These are phyloP conservation scores for Oehlia diaphana DNA, from an alignment of 192 early-diverging fungal genomes.

Conservation along the genomic window DNA sequence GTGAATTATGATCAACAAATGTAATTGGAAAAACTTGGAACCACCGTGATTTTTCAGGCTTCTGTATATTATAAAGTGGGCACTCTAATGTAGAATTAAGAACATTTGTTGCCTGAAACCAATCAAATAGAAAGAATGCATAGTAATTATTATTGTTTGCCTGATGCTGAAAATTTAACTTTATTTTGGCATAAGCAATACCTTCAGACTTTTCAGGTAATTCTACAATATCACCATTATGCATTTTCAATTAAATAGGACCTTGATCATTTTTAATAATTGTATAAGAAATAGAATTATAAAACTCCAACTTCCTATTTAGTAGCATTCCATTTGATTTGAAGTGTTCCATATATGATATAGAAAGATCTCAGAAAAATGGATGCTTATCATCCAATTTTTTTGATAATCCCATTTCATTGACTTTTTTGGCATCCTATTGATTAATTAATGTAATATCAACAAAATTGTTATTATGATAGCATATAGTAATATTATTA, in stretches of 20 bases:
- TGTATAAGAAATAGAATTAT: constrained; percentile 15
- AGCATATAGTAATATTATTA: neutral
- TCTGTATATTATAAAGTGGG: neutral
- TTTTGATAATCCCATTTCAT: neutral
- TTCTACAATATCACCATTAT: neutral
- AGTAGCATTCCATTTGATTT: neutral
- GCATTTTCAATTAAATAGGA: neutral
- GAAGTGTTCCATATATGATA: neutral
- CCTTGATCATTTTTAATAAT: neutral
- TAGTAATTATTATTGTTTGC: neutral
- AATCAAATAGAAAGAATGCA: neutral
- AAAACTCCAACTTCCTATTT: neutral
- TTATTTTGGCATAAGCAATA: constrained; percentile 4
- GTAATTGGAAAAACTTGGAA: neutral
- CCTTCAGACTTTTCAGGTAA: neutral
- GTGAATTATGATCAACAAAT: neutral
- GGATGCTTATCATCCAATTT: neutral
- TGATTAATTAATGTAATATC: neutral
- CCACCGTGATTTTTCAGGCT: neutral
- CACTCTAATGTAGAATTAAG: neutral
- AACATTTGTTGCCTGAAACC: neutral
- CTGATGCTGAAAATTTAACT: neutral
- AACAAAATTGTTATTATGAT: neutral
- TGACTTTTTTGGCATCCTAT: neutral
- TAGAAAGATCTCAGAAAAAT: neutral